Conservation (phyloP, 192 early-diverging fungal genomes). For the Allomyces macrogynus region DNA sequence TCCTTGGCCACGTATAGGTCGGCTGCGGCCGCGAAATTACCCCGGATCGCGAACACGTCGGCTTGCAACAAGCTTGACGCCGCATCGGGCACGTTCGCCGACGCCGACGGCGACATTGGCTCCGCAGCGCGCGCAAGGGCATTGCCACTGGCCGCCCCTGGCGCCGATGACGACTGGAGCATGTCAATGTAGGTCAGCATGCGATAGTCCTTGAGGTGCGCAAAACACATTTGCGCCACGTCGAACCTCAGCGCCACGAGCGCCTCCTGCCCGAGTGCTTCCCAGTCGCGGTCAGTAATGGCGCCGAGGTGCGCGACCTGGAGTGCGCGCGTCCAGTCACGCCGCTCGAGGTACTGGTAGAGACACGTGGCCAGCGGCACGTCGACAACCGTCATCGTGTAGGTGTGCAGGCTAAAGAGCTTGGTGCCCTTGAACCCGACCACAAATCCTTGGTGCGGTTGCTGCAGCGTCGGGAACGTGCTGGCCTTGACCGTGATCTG, state of each 20-base stretch:
- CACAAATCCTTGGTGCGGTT: slow-evolving; percentile 32
- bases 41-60: slow-evolving; percentile 20
- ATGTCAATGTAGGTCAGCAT: slow-evolving; percentile 19
- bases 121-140: background rate
- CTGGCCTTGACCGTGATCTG: slow-evolving; percentile 27
- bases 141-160: background rate
- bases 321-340: slow-evolving; percentile 23
- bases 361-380: slow-evolving; percentile 27
- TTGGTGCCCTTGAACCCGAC: slow-evolving; percentile 35
- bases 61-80: slow-evolving; percentile 13
- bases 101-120: no score
- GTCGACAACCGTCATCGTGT: slow-evolving; percentile 26
- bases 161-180: slow-evolving; percentile 4
- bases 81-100: no score
- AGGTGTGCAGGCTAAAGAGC: slow-evolving; percentile 26
- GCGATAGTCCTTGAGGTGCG: slow-evolving; percentile 18
- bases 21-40: slow-evolving; percentile 16
- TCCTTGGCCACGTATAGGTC: background rate
- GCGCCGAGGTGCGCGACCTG: slow-evolving; percentile 29
- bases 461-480: slow-evolving; percentile 24
- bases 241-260: slow-evolving; percentile 23
- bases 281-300: slow-evolving; percentile 29
- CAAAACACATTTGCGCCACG: slow-evolving; percentile 24
- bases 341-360: slow-evolving; percentile 25
- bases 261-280: slow-evolving; percentile 21